Evolutionary conservation across 768 basidiomycete species (phyloP), one percentile per base, ranked within the genome.

Genomic region (Boletus tomentosulus): DNA sequence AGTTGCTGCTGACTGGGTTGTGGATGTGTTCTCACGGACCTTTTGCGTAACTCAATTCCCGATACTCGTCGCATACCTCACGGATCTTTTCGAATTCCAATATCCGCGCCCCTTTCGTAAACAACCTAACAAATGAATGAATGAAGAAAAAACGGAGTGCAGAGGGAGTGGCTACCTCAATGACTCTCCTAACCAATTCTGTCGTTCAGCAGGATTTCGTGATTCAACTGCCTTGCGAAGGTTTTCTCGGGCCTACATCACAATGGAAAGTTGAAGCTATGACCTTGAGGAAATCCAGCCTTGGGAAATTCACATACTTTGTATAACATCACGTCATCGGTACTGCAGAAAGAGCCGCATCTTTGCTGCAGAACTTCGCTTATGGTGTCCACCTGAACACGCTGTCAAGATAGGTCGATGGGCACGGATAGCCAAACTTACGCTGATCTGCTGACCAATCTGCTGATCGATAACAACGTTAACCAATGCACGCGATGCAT

Each of bases 381-480:
- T 69, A 99, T 90, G 6, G 93, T 90, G 70, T 99, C 97, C 58
- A 99, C 91, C 94, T 96, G 55, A 44, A 50, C 33, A 54, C 53
- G 57, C 44, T 31, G 55, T 58, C 34, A 62, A 35, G 25, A 44
- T 38, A 12, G 24, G 47, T 48, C 22, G 19, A 38, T 38, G 33
- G 27, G 43, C 11, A 57, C 33, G 15, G 25, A 22, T 35, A 28
- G 50, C 19, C 27, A 48, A 48, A 54, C 89, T 62, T 69, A 95
- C 94, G 59, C 91, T 93, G 48, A 94, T 90, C 66, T 98, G 94
- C 66, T 96, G 92, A 22, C 91, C 91, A 60, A 98, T 98, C 68
- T 99, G 97, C 66, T 96, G 93, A 69, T 99, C 92, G 60, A 99
- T 98, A 60, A 99, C 83, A 31, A 95, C 86, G 58, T 96, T 98